These are phyloP conservation scores for Spongospora subterranea DNA, from an alignment of 208 protist species.

Conservation along the genomic window DNA sequence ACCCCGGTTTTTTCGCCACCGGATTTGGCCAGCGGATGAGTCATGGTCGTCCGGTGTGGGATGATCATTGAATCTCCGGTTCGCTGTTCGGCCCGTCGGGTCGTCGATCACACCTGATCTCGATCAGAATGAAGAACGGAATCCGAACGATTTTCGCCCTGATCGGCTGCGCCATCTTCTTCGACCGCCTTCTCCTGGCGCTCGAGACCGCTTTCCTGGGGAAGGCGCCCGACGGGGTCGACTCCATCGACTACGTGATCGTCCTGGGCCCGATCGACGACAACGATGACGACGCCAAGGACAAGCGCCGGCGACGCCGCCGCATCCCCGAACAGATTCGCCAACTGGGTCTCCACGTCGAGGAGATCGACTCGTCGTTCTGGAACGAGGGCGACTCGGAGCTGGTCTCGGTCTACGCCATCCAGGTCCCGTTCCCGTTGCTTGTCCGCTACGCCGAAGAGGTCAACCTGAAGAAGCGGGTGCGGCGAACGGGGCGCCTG, in stretches of 20 bases:
- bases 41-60: no score
- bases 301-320: not conserved
- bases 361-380: constrained; percentile 22
- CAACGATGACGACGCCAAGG: not conserved
- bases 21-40: no score
- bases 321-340: not conserved
- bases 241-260: not conserved
- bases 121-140: no score
- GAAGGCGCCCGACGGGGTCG: not conserved
- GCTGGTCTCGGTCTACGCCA: not conserved
- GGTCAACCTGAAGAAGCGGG: constrained; percentile 34
- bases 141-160: not conserved
- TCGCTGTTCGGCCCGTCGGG: no score
- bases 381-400: constrained; percentile 8
- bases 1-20: no score
- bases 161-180: not conserved
- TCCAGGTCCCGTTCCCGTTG: not conserved
- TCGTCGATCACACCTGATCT: no score
- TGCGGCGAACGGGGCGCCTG: not conserved
- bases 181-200: constrained; percentile 29
- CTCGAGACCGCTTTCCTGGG: not conserved
- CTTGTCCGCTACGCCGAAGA: constrained; percentile 9
- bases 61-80: no score
- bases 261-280: not conserved
- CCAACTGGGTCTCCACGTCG: not conserved